Percentiles rank a stretch among this genome's conserved stretches.
Evolutionary conservation across 2,329 filamentous ascomycete species (phyloP).

Genomic region (Drechslera avenae): DNA sequence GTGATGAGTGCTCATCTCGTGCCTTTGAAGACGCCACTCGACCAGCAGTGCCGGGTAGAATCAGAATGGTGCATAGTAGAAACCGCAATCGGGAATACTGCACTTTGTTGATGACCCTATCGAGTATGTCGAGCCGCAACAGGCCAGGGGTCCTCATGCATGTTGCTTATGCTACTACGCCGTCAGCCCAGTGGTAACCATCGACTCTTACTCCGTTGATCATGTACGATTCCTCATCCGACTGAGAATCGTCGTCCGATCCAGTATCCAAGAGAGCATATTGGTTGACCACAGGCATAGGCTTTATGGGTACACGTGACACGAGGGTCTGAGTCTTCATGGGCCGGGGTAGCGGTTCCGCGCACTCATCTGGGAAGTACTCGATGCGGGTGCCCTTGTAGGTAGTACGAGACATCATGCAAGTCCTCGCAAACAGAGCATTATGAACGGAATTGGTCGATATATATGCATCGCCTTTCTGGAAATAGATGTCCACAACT

Average conservation of each 20-base stretch:
- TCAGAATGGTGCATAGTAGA: background rate
- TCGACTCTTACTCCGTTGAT: conserved; percentile 27
- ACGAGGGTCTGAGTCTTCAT: conserved; percentile 14
- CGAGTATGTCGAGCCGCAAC: background rate
- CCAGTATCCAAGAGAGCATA: conserved; percentile 40
- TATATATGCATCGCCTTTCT: conserved; percentile 66
- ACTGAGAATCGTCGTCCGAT: conserved; percentile 33
- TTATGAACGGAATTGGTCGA: conserved; percentile 78
- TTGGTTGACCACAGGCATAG: conserved; percentile 35
- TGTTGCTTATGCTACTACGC: conserved; percentile 23
- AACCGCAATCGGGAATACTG: background rate
- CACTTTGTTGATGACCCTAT: background rate
- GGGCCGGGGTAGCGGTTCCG: conserved; percentile 57
- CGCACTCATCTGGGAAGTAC: conserved; percentile 75
- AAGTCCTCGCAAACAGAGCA: conserved; percentile 75
- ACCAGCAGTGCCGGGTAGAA: background rate
- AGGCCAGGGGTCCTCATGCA: background rate
- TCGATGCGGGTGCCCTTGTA: conserved; percentile 75
- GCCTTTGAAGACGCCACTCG: background rate
- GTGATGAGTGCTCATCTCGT: no score
- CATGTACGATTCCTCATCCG: conserved; percentile 31
- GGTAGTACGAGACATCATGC: conserved; percentile 70
- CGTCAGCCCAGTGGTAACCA: conserved; percentile 26
- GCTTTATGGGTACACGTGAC: conserved; percentile 19
- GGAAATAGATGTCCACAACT: conserved; percentile 68